Conservation (phyloP, 495 filamentous ascomycete species). For the Trypethelium eluteriae region DNA sequence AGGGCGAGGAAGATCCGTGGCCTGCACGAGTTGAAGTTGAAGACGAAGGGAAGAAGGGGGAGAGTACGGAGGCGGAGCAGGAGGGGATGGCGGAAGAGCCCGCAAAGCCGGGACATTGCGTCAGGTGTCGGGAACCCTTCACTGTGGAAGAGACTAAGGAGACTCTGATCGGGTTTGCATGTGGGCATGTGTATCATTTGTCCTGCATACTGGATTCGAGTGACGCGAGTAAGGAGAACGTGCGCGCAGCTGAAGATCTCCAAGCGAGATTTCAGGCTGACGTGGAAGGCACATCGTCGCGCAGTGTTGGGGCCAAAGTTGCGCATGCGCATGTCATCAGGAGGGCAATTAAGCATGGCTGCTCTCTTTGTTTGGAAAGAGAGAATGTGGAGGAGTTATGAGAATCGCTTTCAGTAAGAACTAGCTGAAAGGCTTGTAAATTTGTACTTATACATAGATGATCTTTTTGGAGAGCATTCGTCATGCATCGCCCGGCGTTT, state of each 20-base stretch:
- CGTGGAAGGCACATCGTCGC: conserved; percentile 35
- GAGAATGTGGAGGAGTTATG: conserved; percentile 5
- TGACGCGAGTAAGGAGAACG: conserved; percentile 37
- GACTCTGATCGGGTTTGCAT: conserved; percentile 83
- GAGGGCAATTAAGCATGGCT: conserved; percentile 58
- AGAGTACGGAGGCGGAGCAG: conserved; percentile 20
- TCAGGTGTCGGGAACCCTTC: conserved; percentile 23
- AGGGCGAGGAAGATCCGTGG: conserved; percentile 8
- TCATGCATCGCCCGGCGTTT: conserved; percentile 2
- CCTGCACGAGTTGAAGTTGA: conserved; percentile 8
- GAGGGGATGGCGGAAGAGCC: conserved; percentile 26
- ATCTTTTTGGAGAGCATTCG: not conserved
- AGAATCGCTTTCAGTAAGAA: not conserved
- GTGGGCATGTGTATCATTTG: conserved; percentile 85
- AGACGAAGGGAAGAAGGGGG: conserved; percentile 16
- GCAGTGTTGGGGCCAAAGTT: conserved; percentile 78
- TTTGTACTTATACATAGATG: not conserved
- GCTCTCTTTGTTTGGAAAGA: conserved; percentile 1
- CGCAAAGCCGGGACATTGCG: conserved; percentile 18
- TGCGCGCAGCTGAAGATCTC: conserved; percentile 38
- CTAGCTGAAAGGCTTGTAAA: not conserved
- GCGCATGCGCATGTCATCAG: conserved; percentile 73
- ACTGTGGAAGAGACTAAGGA: conserved; percentile 35
- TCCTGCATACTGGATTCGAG: conserved; percentile 56
- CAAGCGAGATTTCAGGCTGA: conserved; percentile 28